Conservation (phyloP, 2,329 filamentous ascomycete species). For the Pseudohalonectria lignicola region DNA sequence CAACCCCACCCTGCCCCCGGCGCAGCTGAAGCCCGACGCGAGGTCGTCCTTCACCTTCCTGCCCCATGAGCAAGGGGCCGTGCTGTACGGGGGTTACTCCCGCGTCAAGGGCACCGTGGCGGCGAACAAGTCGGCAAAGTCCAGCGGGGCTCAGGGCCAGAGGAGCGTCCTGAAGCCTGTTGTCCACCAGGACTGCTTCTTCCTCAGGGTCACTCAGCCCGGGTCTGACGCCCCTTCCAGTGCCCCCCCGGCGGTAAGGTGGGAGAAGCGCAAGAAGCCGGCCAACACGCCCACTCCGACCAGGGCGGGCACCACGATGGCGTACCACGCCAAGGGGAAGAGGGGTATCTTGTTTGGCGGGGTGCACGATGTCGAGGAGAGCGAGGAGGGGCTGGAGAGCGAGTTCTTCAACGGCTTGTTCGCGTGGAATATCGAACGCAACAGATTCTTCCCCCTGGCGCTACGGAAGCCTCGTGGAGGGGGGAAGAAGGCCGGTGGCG, state of each 20-base stretch:
- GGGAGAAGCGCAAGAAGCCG: constrained; percentile 89
- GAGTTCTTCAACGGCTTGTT: constrained; percentile 93
- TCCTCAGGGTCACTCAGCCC: constrained; percentile 69
- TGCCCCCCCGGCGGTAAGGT: constrained; percentile 63
- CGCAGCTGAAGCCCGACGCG: constrained; percentile 79
- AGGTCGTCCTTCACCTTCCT: constrained; percentile 86
- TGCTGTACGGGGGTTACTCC: constrained; percentile 89
- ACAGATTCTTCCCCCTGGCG: constrained; percentile 79
- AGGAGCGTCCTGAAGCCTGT: constrained; percentile 73
- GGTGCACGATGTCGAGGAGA: constrained; percentile 85
- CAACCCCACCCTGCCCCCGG: constrained; percentile 61
- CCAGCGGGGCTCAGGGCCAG: constrained; percentile 39
- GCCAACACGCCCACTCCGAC: constrained; percentile 77
- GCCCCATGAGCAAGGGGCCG: constrained; percentile 81
- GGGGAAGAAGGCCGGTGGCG: constrained; percentile 43
- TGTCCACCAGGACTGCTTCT: constrained; percentile 93
- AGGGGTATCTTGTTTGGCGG: constrained; percentile 89
- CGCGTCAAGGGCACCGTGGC: constrained; percentile 64
- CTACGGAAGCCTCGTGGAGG: constrained; percentile 63
- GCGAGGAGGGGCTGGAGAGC: constrained; percentile 89
- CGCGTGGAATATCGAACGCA: constrained; percentile 91
- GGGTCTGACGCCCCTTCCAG: constrained; percentile 53
- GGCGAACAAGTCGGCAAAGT: constrained; percentile 53
- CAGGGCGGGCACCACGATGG: constrained; percentile 86
- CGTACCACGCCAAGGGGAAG: constrained; percentile 65